Conservation (phyloP, 1,139 yeast species). For the Saccharomycopsis crataegensis region DNA sequence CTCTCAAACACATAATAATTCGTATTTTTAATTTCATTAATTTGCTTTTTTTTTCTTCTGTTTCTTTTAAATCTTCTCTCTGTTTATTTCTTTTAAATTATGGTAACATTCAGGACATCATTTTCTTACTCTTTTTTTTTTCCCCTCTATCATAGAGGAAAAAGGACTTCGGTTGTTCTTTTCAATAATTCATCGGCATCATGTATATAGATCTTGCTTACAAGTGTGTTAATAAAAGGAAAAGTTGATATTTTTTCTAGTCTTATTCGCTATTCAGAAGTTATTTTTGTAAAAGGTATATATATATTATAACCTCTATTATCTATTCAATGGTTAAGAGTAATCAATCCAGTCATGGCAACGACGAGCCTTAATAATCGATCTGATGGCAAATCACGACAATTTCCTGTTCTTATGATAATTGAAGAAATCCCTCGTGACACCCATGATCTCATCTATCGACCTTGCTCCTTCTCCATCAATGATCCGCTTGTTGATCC, state of each 20-base stretch:
- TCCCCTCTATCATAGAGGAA: neutral
- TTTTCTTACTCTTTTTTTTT: neutral
- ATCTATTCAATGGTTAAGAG: too few relatives aligned
- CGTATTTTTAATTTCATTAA: too few relatives aligned
- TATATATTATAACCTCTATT: too few relatives aligned
- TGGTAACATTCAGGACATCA: neutral
- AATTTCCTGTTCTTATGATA: neutral
- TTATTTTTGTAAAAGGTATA: too few relatives aligned
- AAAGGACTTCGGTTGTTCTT: too few relatives aligned
- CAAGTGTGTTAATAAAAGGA: too few relatives aligned
- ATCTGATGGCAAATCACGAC: neutral
- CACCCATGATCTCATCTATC: neutral
- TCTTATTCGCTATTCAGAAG: too few relatives aligned
- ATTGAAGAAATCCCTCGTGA: neutral
- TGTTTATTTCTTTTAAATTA: neutral
- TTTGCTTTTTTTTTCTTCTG: neutral
- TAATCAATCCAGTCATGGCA: too few relatives aligned
- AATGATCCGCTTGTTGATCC: slow-evolving; percentile 54
- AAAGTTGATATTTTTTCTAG: too few relatives aligned
- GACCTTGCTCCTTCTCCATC: neutral
- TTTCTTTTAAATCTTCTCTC: neutral
- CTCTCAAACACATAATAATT: neutral
- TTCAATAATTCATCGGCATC: neutral
- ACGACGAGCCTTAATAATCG: too few relatives aligned
- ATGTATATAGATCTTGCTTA: neutral